These are phyloP conservation scores for Neoarthrinium moseri DNA, from an alignment of 2,329 filamentous ascomycete species.

Conservation along the genomic window DNA sequence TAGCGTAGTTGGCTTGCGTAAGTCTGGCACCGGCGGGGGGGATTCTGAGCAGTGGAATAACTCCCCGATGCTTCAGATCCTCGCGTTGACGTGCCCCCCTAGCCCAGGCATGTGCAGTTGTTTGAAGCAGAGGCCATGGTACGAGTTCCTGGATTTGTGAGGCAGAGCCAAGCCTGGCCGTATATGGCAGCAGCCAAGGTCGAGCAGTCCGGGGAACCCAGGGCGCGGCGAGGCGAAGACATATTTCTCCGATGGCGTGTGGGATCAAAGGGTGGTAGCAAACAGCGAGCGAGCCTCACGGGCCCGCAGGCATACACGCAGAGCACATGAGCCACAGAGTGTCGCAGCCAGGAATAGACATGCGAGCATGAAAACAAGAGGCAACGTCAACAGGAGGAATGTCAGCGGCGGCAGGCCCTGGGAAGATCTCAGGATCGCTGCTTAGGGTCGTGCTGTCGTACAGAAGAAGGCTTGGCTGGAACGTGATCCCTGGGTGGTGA, in stretches of 20 bases:
- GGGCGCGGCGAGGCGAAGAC: too few species aligned
- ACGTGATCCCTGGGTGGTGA: too few species aligned
- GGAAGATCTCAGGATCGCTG: neutral
- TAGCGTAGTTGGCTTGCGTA: too few species aligned
- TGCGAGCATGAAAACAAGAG: neutral
- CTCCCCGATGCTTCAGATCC: slow-evolving; percentile 5
- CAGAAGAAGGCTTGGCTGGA: slow-evolving; percentile 5
- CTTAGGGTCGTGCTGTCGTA: slow-evolving; percentile 1
- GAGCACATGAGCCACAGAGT: neutral
- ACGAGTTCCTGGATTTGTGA: neutral
- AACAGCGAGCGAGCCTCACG: neutral
- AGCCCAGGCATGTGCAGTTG: neutral
- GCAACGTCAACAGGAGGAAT: neutral
- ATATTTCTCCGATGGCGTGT: too few species aligned
- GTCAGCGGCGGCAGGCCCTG: neutral
- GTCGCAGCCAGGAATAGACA: neutral
- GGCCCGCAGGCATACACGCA: neutral
- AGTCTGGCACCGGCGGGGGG: neutral
- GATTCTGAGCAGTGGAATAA: neutral
- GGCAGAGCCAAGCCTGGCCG: too few species aligned
- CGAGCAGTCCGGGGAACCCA: neutral
- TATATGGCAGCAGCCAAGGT: neutral
- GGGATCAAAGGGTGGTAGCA: neutral
- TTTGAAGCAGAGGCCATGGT: neutral
- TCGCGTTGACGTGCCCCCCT: slow-evolving; percentile 8